Base-by-base conservation (phyloP, 2,329 filamentous ascomycete genomes). In the Rhinocladiella mackenziei region DNA sequence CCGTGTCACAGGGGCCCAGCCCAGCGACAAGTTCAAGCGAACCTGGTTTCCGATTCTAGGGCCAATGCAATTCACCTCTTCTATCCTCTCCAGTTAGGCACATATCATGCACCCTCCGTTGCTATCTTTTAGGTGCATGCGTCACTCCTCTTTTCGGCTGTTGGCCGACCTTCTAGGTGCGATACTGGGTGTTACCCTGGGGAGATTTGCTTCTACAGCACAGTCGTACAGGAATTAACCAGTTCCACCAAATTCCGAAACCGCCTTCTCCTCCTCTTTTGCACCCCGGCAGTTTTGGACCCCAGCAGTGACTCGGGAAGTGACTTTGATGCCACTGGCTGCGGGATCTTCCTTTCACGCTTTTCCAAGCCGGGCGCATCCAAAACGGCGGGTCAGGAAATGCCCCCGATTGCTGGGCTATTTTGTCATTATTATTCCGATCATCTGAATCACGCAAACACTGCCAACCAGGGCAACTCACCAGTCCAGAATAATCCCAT, bases 1-100 rank as follows among this genome's bases (percentile, higher is more conserved):
- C 31, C 28, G 50, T 53, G 50, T 53, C 46, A 53, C 50, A 41
- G 28, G 46, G n/a, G n/a, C n/a, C n/a, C n/a, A n/a, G n/a, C n/a
- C 50, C 43, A 50, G 31, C 36, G 30, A 46, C 35, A 38, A 37
- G n/a, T 40, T 17, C 15, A 32, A 45, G 41, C 42, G 33, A 46
- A 48, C 29, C 43, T 43, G 38, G 39, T 38, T 43, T 42, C 48
- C 31, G 26, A 39, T 35, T 36, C n/a, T n/a, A 48, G 29, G 28
- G 32, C 34, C 39, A 41, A 43, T 43, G 39, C 30, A 31, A 35
- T 48, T 26, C 45, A 37, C 13, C 33, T 37, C 39, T 33, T 29
- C 32, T 32, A 30, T 33, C 29, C 28, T 19, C 19, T 14, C 29
- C 28, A 20, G 42, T 40, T 37, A 44, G 45, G 36, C 39, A 48